A percentile compares a stretch with the other conserved stretches of the same genome.
phyloP scores from a whole-genome alignment of 768 basidiomycete species.

The Rhodotorula paludigena region DNA sequence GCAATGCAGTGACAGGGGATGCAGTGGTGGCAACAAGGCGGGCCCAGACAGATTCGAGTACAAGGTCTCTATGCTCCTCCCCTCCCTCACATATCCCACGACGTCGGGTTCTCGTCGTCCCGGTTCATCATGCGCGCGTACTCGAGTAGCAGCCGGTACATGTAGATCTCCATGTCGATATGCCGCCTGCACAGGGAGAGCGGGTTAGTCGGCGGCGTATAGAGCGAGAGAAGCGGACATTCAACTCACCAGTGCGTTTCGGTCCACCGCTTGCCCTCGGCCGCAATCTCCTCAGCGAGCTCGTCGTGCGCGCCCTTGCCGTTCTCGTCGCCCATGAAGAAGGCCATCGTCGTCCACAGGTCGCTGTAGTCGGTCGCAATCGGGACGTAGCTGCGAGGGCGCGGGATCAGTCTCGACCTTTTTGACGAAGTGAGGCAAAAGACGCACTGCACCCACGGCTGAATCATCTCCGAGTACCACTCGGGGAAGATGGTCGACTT shows the following conservation, averaged over 20 bases:
- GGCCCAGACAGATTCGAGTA: background rate
- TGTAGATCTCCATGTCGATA: constrained; percentile 48
- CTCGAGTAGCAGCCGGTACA: constrained; percentile 48
- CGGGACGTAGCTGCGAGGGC: constrained; percentile 43
- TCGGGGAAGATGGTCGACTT: constrained; percentile 47
- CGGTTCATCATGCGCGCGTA: constrained; percentile 37
- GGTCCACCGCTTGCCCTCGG: constrained; percentile 44
- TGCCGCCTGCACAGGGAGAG: constrained; percentile 45
- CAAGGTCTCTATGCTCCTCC: background rate
- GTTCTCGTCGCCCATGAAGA: constrained; percentile 46
- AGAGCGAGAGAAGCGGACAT: background rate
- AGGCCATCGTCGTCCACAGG: constrained; percentile 47
- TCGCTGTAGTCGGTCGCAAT: constrained; percentile 47
- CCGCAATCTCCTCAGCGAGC: constrained; percentile 47
- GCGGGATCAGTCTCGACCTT: no score
- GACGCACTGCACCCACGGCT: constrained; percentile 49
- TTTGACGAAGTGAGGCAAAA: background rate
- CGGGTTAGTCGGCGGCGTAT: background rate
- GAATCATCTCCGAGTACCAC: constrained; percentile 43
- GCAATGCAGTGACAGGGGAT: background rate
- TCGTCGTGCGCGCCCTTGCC: constrained; percentile 46
- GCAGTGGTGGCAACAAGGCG: background rate
- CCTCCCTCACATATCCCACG: constrained; percentile 27
- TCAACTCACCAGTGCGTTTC: constrained; percentile 38
- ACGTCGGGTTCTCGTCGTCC: constrained; percentile 29